Conservation (phyloP, 2,329 filamentous ascomycete species). For the Dichotomopilus funicola region DNA sequence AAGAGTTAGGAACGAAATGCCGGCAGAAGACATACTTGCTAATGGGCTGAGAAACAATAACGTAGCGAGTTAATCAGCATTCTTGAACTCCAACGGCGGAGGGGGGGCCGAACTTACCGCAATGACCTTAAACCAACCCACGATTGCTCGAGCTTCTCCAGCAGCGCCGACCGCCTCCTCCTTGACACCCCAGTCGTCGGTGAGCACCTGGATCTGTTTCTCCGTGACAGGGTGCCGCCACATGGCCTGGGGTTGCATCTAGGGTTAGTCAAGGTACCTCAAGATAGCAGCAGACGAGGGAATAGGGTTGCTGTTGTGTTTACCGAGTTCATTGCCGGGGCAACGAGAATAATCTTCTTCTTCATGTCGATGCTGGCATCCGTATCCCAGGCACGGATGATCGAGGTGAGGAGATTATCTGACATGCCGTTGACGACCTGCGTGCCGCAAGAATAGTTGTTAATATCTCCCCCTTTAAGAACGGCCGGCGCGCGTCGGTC, state of each 20-base stretch:
- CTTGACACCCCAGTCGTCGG: slow-evolving; percentile 64
- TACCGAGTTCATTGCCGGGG: slow-evolving; percentile 69
- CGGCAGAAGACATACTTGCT: slow-evolving; percentile 17
- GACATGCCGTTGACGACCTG: slow-evolving; percentile 64
- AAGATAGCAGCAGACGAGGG: background rate
- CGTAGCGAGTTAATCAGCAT: background rate
- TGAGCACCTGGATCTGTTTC: slow-evolving; percentile 62
- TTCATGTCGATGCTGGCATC: slow-evolving; percentile 21
- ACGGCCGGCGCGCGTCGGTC: background rate
- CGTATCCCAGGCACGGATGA: slow-evolving; percentile 84
- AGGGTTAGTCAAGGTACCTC: background rate
- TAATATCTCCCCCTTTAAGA: background rate
- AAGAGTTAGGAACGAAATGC: background rate
- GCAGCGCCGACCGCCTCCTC: slow-evolving; percentile 11
- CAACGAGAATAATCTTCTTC: slow-evolving; percentile 22
- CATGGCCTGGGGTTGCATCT: slow-evolving; percentile 50
- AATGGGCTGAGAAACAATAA: slow-evolving; percentile 13
- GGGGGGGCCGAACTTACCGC: slow-evolving; percentile 45
- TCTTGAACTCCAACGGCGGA: background rate
- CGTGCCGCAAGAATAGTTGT: background rate
- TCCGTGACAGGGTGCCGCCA: slow-evolving; percentile 77
- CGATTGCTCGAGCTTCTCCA: background rate
- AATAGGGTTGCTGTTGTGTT: slow-evolving; percentile 21
- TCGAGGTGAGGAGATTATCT: slow-evolving; percentile 65
- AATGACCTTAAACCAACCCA: slow-evolving; percentile 22